These are phyloP conservation scores for Nitzschia sp. DNA, from an alignment of 108 stramenopile genomes.

Conservation along the genomic window DNA sequence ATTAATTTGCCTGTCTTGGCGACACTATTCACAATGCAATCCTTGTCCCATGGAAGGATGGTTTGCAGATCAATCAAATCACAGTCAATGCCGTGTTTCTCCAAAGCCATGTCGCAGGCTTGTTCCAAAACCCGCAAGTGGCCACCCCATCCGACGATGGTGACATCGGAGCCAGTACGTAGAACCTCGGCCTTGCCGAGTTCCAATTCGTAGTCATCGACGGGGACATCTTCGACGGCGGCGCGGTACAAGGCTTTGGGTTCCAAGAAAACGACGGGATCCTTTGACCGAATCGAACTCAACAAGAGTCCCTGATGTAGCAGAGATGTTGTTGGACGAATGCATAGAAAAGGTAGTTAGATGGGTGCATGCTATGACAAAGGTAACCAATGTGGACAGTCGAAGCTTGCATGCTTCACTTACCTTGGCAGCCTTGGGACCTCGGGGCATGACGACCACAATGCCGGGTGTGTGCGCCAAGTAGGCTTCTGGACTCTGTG, in stretches of 20 bases:
- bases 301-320: constrained; percentile 77
- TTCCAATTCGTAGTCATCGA: constrained; percentile 87
- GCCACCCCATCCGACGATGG: constrained; percentile 93
- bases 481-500: constrained; percentile 95
- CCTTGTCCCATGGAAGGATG: constrained; percentile 92
- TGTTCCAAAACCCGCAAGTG: constrained; percentile 76
- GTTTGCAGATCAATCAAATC: constrained; percentile 97
- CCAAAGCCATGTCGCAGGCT: constrained; percentile 75
- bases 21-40: constrained; percentile 77
- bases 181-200: constrained; percentile 90
- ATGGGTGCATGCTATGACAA: too few species aligned
- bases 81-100: constrained; percentile 76
- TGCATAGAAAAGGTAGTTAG: too few species aligned
- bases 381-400: too few species aligned
- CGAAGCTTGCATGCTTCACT: not conserved
- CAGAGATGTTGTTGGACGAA: not conserved
- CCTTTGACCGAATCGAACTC: constrained; percentile 82
- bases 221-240: constrained; percentile 92
- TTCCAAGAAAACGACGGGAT: constrained; percentile 96
- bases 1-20: constrained; percentile 93
- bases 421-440: constrained; percentile 87
- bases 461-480: constrained; percentile 91
- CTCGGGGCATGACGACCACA: constrained; percentile 75
- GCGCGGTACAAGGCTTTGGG: constrained; percentile 96
- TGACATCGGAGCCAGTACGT: constrained; percentile 84